These are phyloP conservation scores for Pseudocercospora eumusae DNA, from an alignment of 2,329 filamentous ascomycete genomes.

Conservation along the genomic window DNA sequence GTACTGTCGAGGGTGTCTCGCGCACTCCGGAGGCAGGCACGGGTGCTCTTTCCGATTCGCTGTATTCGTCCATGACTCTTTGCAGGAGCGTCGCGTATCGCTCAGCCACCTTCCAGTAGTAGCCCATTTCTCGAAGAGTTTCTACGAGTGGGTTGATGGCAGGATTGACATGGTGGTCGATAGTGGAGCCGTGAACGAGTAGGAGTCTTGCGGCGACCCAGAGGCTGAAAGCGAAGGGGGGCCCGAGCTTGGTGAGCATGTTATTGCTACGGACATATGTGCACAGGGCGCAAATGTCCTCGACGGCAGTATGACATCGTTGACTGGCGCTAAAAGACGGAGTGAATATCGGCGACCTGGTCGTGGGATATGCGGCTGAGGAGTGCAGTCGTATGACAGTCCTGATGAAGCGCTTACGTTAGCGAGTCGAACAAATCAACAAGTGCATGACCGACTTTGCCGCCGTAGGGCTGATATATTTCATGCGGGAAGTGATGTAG, in stretches of 20 bases:
- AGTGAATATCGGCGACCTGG: constrained; percentile 82
- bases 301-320: constrained; percentile 77
- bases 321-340: constrained; percentile 84
- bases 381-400: constrained; percentile 88
- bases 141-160: constrained; percentile 82
- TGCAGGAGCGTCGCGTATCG: constrained; percentile 78
- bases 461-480: constrained; percentile 7
- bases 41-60: constrained; percentile 67
- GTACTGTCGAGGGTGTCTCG: constrained; percentile 77
- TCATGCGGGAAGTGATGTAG: neutral
- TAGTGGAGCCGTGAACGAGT: constrained; percentile 86
- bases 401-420: constrained; percentile 41
- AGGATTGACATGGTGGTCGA: constrained; percentile 77
- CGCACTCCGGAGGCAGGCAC: constrained; percentile 64
- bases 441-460: neutral
- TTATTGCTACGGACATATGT: constrained; percentile 75
- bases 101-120: constrained; percentile 81
- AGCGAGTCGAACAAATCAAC: constrained; percentile 21
- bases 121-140: constrained; percentile 75
- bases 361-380: constrained; percentile 88
- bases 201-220: constrained; percentile 88
- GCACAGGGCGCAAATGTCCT: constrained; percentile 75
- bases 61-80: constrained; percentile 82
- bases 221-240: constrained; percentile 86
- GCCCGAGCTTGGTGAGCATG: constrained; percentile 77